Evolutionary conservation across 148 eudicot species (phyloP).

Genomic region (Chenopodium formosanum): DNA sequence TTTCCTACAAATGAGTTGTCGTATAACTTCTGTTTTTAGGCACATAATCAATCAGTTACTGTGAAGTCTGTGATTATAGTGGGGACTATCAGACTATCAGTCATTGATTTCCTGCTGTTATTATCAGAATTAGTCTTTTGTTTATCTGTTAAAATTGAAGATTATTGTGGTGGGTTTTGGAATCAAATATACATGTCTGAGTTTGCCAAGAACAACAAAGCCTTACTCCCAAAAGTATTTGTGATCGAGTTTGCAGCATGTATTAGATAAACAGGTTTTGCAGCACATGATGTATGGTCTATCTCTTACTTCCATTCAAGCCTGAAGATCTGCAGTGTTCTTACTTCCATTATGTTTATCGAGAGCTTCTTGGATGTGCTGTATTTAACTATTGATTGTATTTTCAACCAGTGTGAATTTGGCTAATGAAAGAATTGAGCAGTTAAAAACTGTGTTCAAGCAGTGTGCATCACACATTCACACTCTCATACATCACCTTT

Average conservation of each 20-base stretch:
- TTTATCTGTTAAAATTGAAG: not conserved
- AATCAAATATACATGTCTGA: no score
- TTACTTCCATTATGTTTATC: constrained; percentile 63
- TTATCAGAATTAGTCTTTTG: not conserved
- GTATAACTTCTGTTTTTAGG: not conserved
- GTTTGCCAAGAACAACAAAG: no score
- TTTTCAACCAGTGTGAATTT: constrained; percentile 81
- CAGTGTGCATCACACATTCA: no score
- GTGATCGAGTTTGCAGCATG: not conserved
- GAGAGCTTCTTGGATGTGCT: constrained; percentile 95
- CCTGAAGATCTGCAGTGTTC: constrained; percentile 87
- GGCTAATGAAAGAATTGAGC: constrained; percentile 36
- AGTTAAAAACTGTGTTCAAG: no score
- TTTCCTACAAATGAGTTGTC: no score
- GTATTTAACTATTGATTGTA: constrained; percentile 20
- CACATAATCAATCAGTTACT: not conserved
- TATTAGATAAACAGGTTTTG: constrained; percentile 56
- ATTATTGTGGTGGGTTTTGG: not conserved
- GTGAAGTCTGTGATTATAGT: not conserved
- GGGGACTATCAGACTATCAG: not conserved
- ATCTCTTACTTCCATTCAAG: constrained; percentile 49
- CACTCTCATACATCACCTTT: no score
- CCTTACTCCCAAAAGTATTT: not conserved
- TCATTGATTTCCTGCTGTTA: not conserved
- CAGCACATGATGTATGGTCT: constrained; percentile 93